Percentiles rank a stretch among this genome's conserved stretches.
phyloP scores from a whole-genome alignment of 805 yeast genomes.

The Sporopachydermia quercuum region DNA sequence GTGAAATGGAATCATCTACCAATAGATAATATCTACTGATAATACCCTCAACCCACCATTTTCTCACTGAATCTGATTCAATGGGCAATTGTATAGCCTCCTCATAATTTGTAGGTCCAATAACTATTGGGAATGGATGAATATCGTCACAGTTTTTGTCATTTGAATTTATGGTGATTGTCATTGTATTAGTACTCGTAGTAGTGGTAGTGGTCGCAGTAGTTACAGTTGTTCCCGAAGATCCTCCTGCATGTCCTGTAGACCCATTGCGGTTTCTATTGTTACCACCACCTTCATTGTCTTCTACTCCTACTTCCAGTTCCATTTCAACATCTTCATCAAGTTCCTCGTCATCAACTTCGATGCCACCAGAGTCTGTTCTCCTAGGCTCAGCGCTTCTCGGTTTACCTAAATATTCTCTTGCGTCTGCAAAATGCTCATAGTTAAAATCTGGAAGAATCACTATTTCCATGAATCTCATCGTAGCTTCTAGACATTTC shows the following conservation, averaged over 20 bases:
- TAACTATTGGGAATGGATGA: background rate
- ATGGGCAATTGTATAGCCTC: background rate
- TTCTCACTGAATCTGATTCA: background rate
- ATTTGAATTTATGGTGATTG: background rate
- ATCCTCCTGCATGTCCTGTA: too few species aligned
- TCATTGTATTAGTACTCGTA: background rate
- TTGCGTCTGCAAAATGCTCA: background rate
- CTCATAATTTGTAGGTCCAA: background rate
- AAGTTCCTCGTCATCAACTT: background rate
- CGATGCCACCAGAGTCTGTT: background rate
- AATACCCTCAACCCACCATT: background rate
- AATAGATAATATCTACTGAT: background rate
- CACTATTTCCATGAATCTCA: background rate
- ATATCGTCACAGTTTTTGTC: background rate
- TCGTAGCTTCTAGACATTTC: slow-evolving; percentile 1
- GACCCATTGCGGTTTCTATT: too few species aligned
- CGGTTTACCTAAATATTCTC: background rate
- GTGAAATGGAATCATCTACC: background rate
- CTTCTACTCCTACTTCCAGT: background rate
- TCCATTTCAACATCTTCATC: slow-evolving; percentile 1
- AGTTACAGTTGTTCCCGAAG: too few species aligned
- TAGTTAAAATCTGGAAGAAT: background rate
- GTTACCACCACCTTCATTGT: too few species aligned
- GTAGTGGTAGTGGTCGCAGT: background rate
- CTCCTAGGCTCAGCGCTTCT: background rate